Base-by-base conservation (phyloP, 2,329 filamentous ascomycete species). In the Aspergillus terreus region DNA sequence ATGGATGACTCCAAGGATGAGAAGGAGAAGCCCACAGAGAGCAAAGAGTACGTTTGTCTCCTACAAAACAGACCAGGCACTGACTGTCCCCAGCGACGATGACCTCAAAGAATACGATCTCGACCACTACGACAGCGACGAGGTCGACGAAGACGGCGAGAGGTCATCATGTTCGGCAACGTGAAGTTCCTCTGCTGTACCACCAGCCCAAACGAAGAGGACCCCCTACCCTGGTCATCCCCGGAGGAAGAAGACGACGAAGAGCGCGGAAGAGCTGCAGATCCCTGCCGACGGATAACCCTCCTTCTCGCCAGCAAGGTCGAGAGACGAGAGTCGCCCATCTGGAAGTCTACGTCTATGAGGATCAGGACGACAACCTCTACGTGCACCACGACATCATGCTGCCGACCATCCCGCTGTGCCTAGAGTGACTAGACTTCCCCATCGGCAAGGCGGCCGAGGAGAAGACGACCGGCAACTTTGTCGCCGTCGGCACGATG, bases 301-400 rank as follows among this genome's bases (percentile, higher is more conserved):
- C 78, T 99, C 54, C 81, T 99, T 32, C 78, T 99, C 44, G 89
- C 92, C 10, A 92, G 91, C 58, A 92, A 96, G 75, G 87, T 97
- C 47, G 94, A 99, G 73, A n/a, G 94, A 99, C 63, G 94, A 99
- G 69, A n/a, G 86, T 99, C 55, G 92, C 94, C 15, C 92, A 97
- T 72, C 79, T 99, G 23, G 94, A 99, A 71, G 88, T 97, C 17
- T 96, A 97, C 66, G 91, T 99, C 25, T 99, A 97, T 74, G 94
- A 99, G 72, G 94, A 97, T 63, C 84, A 84, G 56, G 88, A 86
- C 42, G 94, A 97, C 74, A 99, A 99, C 70, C 85, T 99, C 55
- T 99, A 99, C 71, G 92, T 99, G 21, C 94, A 99, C 76, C 94
- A 99, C 81, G 94, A 99, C 72, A 95, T 99, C 63, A 97, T 99